Conservation (phyloP, 1,284 basidiomycete species). For the Irpex sp. region DNA sequence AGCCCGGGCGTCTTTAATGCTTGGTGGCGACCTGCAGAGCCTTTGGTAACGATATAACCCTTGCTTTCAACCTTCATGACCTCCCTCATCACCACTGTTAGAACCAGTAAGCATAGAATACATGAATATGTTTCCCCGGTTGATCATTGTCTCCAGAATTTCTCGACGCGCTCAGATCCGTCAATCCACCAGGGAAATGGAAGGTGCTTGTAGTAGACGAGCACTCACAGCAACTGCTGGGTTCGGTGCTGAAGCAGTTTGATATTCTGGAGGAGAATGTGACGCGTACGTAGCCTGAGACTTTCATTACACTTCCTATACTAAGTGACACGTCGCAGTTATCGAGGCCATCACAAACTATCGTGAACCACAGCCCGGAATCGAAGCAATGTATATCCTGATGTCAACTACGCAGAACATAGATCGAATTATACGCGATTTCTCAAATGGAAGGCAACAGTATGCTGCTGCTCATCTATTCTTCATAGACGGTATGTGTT, state of each 20-base stretch:
- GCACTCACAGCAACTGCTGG: slow-evolving; percentile 81
- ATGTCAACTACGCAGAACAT: slow-evolving; percentile 96
- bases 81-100: slow-evolving; percentile 47
- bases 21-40: background rate
- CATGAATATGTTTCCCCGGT: background rate
- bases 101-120: slow-evolving; percentile 35
- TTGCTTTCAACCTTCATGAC: slow-evolving; percentile 33
- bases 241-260: slow-evolving; percentile 87
- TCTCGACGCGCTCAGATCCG: slow-evolving; percentile 75
- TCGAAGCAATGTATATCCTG: slow-evolving; percentile 91
- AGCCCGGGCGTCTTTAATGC: background rate
- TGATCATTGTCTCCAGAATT: slow-evolving; percentile 48
- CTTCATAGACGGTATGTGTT: slow-evolving; percentile 84
- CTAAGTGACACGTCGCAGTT: slow-evolving; percentile 38
- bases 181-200: slow-evolving; percentile 83
- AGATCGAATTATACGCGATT: slow-evolving; percentile 87
- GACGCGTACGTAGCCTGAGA: slow-evolving; percentile 61
- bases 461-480: slow-evolving; percentile 92
- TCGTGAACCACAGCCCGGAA: slow-evolving; percentile 74
- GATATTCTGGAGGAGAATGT: slow-evolving; percentile 94
- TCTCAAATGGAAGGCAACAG: slow-evolving; percentile 60
- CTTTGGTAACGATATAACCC: background rate
- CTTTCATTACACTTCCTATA: background rate
- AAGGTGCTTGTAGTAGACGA: slow-evolving; percentile 97
- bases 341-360: slow-evolving; percentile 74